Base-by-base conservation (phyloP, 768 basidiomycete genomes). In the Amanita pallidorosea region DNA sequence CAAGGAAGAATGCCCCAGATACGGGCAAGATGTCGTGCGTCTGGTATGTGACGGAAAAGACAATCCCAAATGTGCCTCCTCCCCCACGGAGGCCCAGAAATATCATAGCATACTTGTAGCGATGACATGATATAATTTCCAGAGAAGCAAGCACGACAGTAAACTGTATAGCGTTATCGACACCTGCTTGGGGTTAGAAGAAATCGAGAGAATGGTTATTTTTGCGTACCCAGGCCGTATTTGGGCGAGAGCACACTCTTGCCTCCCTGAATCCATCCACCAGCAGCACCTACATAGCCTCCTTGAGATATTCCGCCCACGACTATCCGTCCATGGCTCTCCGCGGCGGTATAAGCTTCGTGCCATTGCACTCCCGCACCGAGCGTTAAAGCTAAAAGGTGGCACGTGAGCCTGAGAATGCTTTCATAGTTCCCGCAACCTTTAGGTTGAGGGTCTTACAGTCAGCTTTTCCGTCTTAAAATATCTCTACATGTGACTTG, bases 31-130 rank as follows among this genome's bases (percentile, higher is more conserved):
- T 22, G 2, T 70, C 67, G 47, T 76, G 66, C 0, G 72, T 74
- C 47, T 60, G 58, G 54, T 77, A 77, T 1, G 75, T 75, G 2
- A 67, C 70, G 1, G 71, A 71, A 2, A 68, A 68, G 45, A 78
- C 61, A 18, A 79, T 63, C 5, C 73, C 76, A 44, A 64, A 78
- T 0, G 73, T 77, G 7, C 75, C 0, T 76, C 76, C 71, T 72
- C 79, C 60, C 76, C 64, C 6, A 12, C 31, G 31, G 31, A 31
- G 31, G 31, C 31, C 31, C 31, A 31, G 31, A 31, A 31, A 31
- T 9, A 6, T 31, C 31, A n/a, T n/a, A 4, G 31, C 4, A 31
- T 31, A 31, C 31, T 31, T 31, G 11, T 11, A 31, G 12, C 31
- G 31, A 3, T 31, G 11, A 31, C 31, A 31, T 12, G 31, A 31